Percentiles rank a stretch among this genome's conserved stretches.
phyloP scores from a whole-genome alignment of 495 filamentous ascomycete genomes.

The Aspergillus sclerotiicarbonarius region DNA sequence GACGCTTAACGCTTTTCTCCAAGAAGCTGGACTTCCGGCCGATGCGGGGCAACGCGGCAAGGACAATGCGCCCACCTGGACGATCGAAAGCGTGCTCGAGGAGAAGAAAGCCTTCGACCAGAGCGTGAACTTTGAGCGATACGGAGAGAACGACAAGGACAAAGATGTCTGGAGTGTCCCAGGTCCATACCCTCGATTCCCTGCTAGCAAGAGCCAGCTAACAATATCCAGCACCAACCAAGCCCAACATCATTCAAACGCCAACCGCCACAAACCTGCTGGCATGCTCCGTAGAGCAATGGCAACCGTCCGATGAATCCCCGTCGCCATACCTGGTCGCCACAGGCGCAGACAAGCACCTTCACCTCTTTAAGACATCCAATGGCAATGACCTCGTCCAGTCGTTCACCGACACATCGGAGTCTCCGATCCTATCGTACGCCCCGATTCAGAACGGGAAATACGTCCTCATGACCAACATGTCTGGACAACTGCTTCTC shows the following conservation, averaged over 20 bases:
- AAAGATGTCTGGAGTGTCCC: constrained; percentile 48
- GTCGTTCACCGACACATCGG: constrained; percentile 44
- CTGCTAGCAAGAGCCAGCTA: background rate
- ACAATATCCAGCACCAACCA: constrained; percentile 46
- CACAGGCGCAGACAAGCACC: constrained; percentile 52
- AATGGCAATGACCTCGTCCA: constrained; percentile 22
- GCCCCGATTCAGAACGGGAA: constrained; percentile 30
- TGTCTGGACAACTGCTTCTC: constrained; percentile 62
- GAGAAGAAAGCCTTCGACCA: constrained; percentile 66
- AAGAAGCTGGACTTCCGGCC: constrained; percentile 56
- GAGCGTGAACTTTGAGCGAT: constrained; percentile 55
- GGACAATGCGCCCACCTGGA: constrained; percentile 50
- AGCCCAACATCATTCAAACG: constrained; percentile 36
- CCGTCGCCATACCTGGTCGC: constrained; percentile 36
- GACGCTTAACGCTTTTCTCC: constrained; percentile 59
- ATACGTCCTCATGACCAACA: constrained; percentile 50
- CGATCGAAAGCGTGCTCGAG: constrained; percentile 62
- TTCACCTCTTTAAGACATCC: constrained; percentile 43
- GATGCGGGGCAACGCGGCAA: constrained; percentile 35
- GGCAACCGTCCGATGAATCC: constrained; percentile 21
- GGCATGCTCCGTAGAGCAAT: constrained; percentile 44
- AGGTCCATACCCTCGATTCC: constrained; percentile 30
- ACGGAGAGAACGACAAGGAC: constrained; percentile 34
- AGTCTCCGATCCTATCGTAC: constrained; percentile 60
- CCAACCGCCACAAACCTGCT: constrained; percentile 56